These are phyloP conservation scores for Malus sieversii DNA, from an alignment of 306 rosid species.

Conservation along the genomic window DNA sequence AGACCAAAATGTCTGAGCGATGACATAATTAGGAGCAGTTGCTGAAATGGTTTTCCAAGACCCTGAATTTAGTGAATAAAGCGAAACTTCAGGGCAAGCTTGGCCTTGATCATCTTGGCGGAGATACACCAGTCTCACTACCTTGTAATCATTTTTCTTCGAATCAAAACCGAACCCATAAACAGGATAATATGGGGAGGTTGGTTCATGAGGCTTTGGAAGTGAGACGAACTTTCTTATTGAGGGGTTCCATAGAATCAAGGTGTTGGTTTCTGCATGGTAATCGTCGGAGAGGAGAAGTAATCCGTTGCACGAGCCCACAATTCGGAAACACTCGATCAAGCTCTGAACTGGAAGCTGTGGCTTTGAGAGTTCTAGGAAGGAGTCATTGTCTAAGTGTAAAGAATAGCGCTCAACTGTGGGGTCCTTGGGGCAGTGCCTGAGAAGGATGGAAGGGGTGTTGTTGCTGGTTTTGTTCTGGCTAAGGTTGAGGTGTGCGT, in stretches of 20 bases:
- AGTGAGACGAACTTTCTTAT: background rate
- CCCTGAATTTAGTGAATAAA: background rate
- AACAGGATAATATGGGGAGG: background rate
- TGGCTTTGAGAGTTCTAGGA: background rate
- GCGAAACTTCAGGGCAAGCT: background rate
- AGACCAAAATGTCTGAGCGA: background rate
- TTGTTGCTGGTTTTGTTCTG: background rate
- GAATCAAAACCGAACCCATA: slow-evolving; percentile 15
- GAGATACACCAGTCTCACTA: background rate
- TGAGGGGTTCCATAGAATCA: slow-evolving; percentile 13
- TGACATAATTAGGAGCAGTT: background rate
- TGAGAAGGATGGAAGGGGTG: slow-evolving; percentile 4
- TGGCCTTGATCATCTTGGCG: background rate
- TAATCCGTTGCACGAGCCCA: slow-evolving; percentile 8
- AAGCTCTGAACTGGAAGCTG: background rate
- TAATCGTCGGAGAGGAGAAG: background rate
- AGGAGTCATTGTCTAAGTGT: background rate
- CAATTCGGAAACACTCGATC: background rate
- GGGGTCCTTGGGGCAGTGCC: slow-evolving; percentile 8
- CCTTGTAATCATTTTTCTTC: background rate
- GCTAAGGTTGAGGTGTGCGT: background rate
- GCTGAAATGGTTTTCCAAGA: background rate
- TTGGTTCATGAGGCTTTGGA: background rate
- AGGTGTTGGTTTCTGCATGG: background rate
- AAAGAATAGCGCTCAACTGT: slow-evolving; percentile 1